Conservation (phyloP, 1,284 basidiomycete species). For the Tilletia walkeri region DNA sequence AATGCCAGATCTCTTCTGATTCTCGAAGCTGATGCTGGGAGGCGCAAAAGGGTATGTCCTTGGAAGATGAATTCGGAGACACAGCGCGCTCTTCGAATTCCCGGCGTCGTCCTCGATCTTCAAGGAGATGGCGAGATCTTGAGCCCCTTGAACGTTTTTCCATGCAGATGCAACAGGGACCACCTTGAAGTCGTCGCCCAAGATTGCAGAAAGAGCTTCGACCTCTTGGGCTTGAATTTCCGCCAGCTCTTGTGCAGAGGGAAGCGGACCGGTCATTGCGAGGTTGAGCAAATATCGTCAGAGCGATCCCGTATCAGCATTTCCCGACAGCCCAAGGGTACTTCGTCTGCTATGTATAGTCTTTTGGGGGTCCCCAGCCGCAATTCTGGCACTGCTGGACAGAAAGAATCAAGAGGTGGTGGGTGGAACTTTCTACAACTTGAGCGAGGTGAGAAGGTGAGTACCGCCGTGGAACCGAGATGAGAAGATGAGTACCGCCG, state of each 20-base stretch:
- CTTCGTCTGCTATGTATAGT: no score
- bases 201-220: constrained; percentile 46
- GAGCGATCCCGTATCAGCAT: no score
- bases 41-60: constrained; percentile 42
- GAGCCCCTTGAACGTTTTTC: constrained; percentile 31
- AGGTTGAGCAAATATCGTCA: no score
- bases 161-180: constrained; percentile 34
- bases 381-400: no score
- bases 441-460: no score
- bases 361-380: no score
- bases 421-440: no score
- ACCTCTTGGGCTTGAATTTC: constrained; percentile 47
- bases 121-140: constrained; percentile 42
- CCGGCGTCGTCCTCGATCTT: constrained; percentile 40
- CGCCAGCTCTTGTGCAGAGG: constrained; percentile 33
- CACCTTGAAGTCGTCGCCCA: constrained; percentile 40
- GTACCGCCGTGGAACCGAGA: no score
- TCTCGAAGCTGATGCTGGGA: constrained; percentile 24
- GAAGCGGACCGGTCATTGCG: not conserved
- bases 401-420: no score
- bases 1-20: constrained; percentile 33
- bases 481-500: no score
- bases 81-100: constrained; percentile 37
- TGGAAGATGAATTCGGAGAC: constrained; percentile 42
- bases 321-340: no score